These are phyloP conservation scores for Setaria viridis DNA, from an alignment of 202 grass and related monocot species.

Conservation along the genomic window DNA sequence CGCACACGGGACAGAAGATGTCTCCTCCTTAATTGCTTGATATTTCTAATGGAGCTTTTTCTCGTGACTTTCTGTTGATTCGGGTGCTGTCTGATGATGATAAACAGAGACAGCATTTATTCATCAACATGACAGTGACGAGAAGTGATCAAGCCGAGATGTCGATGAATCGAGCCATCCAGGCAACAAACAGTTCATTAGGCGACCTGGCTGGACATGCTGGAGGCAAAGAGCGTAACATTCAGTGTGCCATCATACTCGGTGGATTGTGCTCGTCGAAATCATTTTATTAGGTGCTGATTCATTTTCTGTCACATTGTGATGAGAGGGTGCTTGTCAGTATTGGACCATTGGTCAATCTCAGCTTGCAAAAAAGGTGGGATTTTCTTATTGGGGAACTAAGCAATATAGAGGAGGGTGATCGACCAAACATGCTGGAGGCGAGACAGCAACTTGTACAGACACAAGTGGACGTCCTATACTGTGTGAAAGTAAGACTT, in stretches of 20 bases:
- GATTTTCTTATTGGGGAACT: neutral
- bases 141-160: neutral
- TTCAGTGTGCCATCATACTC: neutral
- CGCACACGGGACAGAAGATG: neutral
- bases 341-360: neutral
- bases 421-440: constrained; percentile 31
- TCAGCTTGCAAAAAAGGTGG: neutral
- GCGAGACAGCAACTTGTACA: neutral
- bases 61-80: constrained; percentile 11
- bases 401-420: neutral
- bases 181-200: neutral
- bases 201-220: neutral
- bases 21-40: neutral
- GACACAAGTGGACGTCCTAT: neutral
- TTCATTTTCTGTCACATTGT: constrained; percentile 3
- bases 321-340: neutral
- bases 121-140: neutral
- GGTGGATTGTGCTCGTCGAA: neutral
- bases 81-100: neutral
- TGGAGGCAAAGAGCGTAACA: constrained; percentile 2
- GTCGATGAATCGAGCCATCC: neutral
- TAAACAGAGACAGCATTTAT: neutral
- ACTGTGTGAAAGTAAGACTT: constrained; percentile 9
- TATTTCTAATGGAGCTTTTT: neutral
- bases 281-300: constrained; percentile 13